phyloP scores from a whole-genome alignment of 768 basidiomycete genomes.

The Terana coerulea region DNA sequence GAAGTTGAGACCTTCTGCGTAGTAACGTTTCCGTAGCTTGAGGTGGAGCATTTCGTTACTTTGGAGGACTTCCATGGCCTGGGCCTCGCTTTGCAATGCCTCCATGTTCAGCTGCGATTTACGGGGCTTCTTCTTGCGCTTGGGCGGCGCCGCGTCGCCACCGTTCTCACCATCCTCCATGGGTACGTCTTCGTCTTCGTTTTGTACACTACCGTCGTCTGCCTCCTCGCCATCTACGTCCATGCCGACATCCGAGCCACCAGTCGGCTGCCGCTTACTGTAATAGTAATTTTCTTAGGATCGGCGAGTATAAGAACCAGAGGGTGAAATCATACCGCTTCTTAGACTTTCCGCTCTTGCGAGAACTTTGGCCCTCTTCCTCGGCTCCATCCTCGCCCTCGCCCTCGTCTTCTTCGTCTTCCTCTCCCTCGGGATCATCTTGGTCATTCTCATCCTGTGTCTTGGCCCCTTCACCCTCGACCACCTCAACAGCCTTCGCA shows the following conservation, averaged over 20 bases:
- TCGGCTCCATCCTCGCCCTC: no score
- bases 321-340: conserved; percentile 20
- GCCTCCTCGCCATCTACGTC: conserved; percentile 47
- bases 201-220: conserved; percentile 36
- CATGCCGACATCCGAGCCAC: conserved; percentile 42
- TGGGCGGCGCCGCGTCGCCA: conserved; percentile 26
- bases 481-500: conserved; percentile 57
- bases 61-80: conserved; percentile 64
- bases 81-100: conserved; percentile 45
- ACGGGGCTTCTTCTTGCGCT: conserved; percentile 47
- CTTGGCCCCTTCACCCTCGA: conserved; percentile 20
- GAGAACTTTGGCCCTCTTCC: conserved; percentile 26
- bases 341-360: conserved; percentile 13
- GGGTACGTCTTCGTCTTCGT: conserved; percentile 36
- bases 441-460: conserved; percentile 22
- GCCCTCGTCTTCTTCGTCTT: conserved; percentile 24
- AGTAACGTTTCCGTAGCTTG: conserved; percentile 80
- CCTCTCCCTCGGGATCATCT: conserved; percentile 27
- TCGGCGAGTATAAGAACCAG: not conserved
- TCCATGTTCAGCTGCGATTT: conserved; percentile 72
- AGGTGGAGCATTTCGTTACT: conserved; percentile 62
- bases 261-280: conserved; percentile 13
- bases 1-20: conserved; percentile 79
- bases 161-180: conserved; percentile 39
- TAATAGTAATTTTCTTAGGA: not conserved